Percentiles rank a stretch among this genome's conserved stretches.
phyloP scores from a whole-genome alignment of 495 filamentous ascomycete genomes.

The Annulohypoxylon stygium region DNA sequence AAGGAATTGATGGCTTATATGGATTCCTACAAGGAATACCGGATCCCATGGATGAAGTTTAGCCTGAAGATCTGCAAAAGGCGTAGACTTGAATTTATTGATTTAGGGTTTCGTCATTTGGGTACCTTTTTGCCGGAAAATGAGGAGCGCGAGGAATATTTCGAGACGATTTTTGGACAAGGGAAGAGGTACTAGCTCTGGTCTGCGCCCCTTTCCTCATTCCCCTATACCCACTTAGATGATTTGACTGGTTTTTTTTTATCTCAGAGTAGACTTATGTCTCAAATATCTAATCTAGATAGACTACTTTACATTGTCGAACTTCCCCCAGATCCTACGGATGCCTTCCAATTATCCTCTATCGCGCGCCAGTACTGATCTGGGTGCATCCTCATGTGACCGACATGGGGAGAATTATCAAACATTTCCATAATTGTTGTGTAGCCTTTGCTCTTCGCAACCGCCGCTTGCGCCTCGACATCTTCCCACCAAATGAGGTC shows the following conservation, averaged over 20 bases:
- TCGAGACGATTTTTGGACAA: too few species aligned
- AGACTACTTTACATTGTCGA: not conserved
- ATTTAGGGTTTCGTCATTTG: too few species aligned
- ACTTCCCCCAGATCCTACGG: conserved; percentile 16
- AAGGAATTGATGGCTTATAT: too few species aligned
- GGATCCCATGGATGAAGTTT: too few species aligned
- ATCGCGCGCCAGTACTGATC: conserved; percentile 68
- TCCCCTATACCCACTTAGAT: too few species aligned
- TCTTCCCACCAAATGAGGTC: conserved; percentile 67
- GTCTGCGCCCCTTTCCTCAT: too few species aligned
- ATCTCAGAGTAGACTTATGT: not conserved
- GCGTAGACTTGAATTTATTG: too few species aligned
- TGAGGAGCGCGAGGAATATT: too few species aligned
- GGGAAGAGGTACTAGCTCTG: too few species aligned
- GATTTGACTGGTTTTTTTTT: not conserved
- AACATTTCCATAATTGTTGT: conserved; percentile 61
- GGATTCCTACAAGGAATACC: too few species aligned
- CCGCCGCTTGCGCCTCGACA: conserved; percentile 64
- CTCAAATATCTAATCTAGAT: not conserved
- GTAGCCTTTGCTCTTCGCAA: conserved; percentile 59
- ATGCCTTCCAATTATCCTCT: conserved; percentile 56
- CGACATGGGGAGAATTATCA: conserved; percentile 66
- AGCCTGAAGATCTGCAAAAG: too few species aligned
- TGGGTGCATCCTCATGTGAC: conserved; percentile 66
- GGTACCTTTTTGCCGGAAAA: too few species aligned